These are phyloP conservation scores for Leccinum fibrillosum DNA, from an alignment of 768 basidiomycete species.

Conservation along the genomic window DNA sequence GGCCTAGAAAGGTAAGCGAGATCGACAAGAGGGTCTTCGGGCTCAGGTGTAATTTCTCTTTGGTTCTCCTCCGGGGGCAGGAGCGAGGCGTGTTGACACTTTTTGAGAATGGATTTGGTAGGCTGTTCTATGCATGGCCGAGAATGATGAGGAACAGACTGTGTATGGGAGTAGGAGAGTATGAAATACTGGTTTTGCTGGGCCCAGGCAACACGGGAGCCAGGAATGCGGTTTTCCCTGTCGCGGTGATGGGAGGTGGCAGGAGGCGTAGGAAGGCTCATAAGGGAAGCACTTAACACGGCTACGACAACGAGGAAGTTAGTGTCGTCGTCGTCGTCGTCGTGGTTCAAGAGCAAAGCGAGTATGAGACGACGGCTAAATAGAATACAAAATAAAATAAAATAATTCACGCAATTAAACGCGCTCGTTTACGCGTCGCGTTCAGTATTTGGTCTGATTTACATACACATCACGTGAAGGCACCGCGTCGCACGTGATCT, in stretches of 20 bases:
- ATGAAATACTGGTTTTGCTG: slow-evolving; percentile 47
- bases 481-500: not conserved
- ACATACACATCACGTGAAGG: slow-evolving; percentile 14
- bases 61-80: slow-evolving; percentile 40
- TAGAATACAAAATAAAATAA: slow-evolving; percentile 14
- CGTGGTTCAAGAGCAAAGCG: slow-evolving; percentile 10
- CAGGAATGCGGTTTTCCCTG: slow-evolving; percentile 47
- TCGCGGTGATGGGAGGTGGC: slow-evolving; percentile 53
- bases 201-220: slow-evolving; percentile 49
- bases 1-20: slow-evolving; percentile 64
- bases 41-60: slow-evolving; percentile 77
- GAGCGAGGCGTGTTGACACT: slow-evolving; percentile 31
- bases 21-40: slow-evolving; percentile 61
- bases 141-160: slow-evolving; percentile 16
- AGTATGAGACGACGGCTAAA: slow-evolving; percentile 12
- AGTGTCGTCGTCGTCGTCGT: slow-evolving; percentile 10
- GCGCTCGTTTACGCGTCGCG: slow-evolving; percentile 42
- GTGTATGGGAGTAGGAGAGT: slow-evolving; percentile 32
- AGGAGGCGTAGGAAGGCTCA: slow-evolving; percentile 63
- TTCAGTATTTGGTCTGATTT: slow-evolving; percentile 30
- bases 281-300: slow-evolving; percentile 1
- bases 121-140: slow-evolving; percentile 45
- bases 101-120: slow-evolving; percentile 70
- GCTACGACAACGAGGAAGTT: slow-evolving; percentile 10
- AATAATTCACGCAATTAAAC: slow-evolving; percentile 33